These are phyloP conservation scores for Yamadazyma taylorii DNA, from an alignment of 1,139 yeast genomes.

Conservation along the genomic window DNA sequence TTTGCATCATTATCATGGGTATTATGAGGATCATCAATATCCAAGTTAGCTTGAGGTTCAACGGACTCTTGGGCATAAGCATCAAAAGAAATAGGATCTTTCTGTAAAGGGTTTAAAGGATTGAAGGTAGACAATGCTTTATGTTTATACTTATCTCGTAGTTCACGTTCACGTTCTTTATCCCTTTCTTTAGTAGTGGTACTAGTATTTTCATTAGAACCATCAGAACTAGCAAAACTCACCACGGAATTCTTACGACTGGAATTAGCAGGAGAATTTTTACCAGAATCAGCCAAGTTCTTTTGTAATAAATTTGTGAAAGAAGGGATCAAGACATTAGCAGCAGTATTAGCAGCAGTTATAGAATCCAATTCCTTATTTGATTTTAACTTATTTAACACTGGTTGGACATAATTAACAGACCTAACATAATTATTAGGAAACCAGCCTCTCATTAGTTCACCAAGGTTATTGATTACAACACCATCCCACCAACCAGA, in stretches of 20 bases:
- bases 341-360: constrained; percentile 53
- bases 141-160: not conserved
- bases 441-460: constrained; percentile 68
- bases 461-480: constrained; percentile 38
- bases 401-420: constrained; percentile 49
- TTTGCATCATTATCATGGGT: constrained; percentile 8
- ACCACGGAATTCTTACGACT: constrained; percentile 49
- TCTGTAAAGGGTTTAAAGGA: not conserved
- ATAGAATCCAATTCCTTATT: constrained; percentile 45
- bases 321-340: constrained; percentile 48
- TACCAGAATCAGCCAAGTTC: constrained; percentile 33
- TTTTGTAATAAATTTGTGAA: constrained; percentile 42
- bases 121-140: not conserved
- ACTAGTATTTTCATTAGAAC: constrained; percentile 8
- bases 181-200: not conserved
- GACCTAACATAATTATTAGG: constrained; percentile 60
- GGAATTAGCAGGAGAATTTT: constrained; percentile 30
- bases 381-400: constrained; percentile 38
- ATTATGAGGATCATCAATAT: not conserved
- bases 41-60: not conserved
- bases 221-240: constrained; percentile 47
- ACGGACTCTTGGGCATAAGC: not conserved
- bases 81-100: constrained; percentile 1
- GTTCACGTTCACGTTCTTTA: not conserved
- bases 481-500: constrained; percentile 84